Evolutionary conservation across 192 early-diverging fungal species (phyloP), one percentile per base, ranked within the genome.

Genomic region (Backusella australiensis): DNA sequence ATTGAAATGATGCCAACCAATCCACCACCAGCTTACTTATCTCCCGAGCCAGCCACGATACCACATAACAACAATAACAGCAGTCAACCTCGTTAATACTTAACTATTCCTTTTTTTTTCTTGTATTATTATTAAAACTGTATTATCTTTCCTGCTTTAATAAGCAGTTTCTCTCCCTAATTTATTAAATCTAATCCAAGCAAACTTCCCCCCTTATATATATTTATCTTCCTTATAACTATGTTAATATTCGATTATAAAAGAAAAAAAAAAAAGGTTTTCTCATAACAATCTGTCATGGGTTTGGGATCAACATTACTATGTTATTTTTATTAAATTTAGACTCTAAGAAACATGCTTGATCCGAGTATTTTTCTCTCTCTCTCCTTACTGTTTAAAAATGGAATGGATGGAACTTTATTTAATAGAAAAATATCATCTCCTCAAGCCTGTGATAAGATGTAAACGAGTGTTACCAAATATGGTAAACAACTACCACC

Each of bases 71-170:
- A 38, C 36, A 66, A 41, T 11, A 38, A 9, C 36, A 38, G 11
- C 67, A 19, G 0, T 17, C 21, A 68, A 69, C 23, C 67, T 8
- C 21, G 34, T 23, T 29, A 34, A 36, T 66, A 56, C 14, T 23
- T 36, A 34, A 12, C 19, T 39, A 41, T 17, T 23, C 23, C 59
- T 34, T 17, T 59, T 36, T 34, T 12, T n/a, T 70, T 74, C 65
- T 1, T 32, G 4, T 75, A 39, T 75, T 42, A 66, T 66, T 35
- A 66, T 42, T 69, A 67, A 67, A 21, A 42, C 34, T 75, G 65
- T 66, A 38, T 42, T 72, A 73, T 56, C 23, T 46, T 26, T 35
- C 14, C 26, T 34, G 26, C 65, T 67, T 26, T 34, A 29, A 17
- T 17, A 29, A 17, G 42, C 42, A 44, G 42, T 44, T 17, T 44